These are phyloP conservation scores for Alternaria tenuissima DNA, from an alignment of 2,329 filamentous ascomycete genomes.

Conservation along the genomic window DNA sequence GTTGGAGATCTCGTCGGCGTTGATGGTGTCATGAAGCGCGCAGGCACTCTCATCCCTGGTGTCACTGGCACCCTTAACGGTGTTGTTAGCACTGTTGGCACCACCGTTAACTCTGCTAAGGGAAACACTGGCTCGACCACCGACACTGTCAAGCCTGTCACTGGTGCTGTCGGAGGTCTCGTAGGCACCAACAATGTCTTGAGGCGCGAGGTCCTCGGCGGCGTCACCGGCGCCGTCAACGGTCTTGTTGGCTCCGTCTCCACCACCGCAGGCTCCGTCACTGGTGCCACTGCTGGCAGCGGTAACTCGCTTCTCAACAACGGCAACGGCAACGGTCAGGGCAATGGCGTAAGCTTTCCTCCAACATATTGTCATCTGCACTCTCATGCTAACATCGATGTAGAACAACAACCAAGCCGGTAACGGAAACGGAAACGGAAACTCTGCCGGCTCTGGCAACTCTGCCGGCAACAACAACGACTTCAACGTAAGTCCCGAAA, in stretches of 20 bases:
- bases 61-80: background rate
- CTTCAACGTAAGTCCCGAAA: constrained; percentile 24
- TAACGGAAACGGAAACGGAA: constrained; percentile 19
- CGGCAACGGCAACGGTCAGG: constrained; percentile 17
- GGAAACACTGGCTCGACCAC: background rate
- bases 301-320: constrained; percentile 12
- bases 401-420: constrained; percentile 3
- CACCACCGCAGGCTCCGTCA: constrained; percentile 19
- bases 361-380: background rate
- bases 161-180: background rate
- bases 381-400: background rate
- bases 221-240: background rate
- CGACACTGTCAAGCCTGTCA: background rate
- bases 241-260: background rate
- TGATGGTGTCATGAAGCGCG: too few relatives aligned
- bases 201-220: background rate
- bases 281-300: constrained; percentile 12
- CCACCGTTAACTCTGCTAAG: background rate
- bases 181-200: background rate
- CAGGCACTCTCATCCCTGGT: too few relatives aligned
- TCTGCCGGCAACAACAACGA: constrained; percentile 19
- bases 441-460: constrained; percentile 17
- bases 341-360: constrained; percentile 8
- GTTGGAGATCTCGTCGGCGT: too few relatives aligned
- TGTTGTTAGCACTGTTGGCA: background rate